A percentile compares a stretch with the other conserved stretches of the same genome.
Conservation (phyloP, 2,329 filamentous ascomycete species). For the Fulvia fulva region DNA sequence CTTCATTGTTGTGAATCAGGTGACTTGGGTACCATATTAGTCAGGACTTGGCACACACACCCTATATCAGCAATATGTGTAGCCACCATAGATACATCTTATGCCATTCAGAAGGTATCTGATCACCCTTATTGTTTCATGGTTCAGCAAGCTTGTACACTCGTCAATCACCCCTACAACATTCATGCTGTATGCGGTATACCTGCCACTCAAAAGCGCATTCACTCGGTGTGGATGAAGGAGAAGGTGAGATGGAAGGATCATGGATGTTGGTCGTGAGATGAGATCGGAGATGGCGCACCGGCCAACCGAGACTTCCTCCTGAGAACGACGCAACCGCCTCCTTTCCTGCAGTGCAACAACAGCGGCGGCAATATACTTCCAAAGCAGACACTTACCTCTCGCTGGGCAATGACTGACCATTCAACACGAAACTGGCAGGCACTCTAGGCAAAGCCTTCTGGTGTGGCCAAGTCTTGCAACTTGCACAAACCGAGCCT, state of each 20-base stretch:
- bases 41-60: too few relatives aligned
- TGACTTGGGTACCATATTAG: too few relatives aligned
- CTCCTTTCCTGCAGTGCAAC: background rate
- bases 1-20: too few relatives aligned
- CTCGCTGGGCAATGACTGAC: too few relatives aligned
- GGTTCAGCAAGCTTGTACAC: too few relatives aligned
- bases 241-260: background rate
- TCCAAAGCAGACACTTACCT: too few relatives aligned
- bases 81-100: too few relatives aligned
- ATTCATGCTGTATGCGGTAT: background rate
- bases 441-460: constrained; percentile 24
- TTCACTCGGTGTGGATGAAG: background rate
- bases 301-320: background rate
- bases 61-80: too few relatives aligned
- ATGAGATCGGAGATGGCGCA: background rate
- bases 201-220: background rate
- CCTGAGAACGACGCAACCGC: background rate
- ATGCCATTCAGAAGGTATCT: too few relatives aligned
- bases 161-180: background rate
- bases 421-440: too few relatives aligned
- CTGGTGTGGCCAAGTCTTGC: constrained; percentile 26
- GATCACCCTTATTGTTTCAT: too few relatives aligned
- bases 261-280: background rate
- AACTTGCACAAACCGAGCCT: constrained; percentile 25
- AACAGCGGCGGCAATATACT: too few relatives aligned